Evolutionary conservation across 768 basidiomycete genomes (phyloP).

Genomic region (Crucibulum laeve): DNA sequence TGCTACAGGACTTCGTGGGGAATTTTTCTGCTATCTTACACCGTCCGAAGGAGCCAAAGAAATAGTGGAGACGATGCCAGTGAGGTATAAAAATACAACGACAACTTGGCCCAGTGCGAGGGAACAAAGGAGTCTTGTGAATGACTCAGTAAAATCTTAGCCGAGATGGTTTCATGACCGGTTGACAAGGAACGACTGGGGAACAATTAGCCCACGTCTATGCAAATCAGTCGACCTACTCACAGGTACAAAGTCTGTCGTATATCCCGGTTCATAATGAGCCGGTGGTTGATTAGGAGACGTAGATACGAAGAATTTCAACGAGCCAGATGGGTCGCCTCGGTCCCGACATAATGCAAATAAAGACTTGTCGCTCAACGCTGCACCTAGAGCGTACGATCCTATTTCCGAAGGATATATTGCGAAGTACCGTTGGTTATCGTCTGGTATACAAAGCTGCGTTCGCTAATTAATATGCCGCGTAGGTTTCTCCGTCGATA

Average conservation of each 20-base stretch:
- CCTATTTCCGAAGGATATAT: constrained; percentile 48
- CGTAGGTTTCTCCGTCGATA: neutral
- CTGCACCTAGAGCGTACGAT: constrained; percentile 33
- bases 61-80: too few species aligned
- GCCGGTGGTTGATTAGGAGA: constrained; percentile 36
- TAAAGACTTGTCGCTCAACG: constrained; percentile 34
- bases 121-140: too few species aligned
- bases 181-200: constrained; percentile 1
- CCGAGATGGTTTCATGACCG: neutral
- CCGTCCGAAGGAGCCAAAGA: too few species aligned
- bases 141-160: too few species aligned
- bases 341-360: constrained; percentile 37
- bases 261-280: constrained; percentile 14
- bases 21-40: too few species aligned
- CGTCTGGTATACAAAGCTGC: constrained; percentile 41
- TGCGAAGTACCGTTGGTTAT: constrained; percentile 30
- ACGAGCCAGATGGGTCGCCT: constrained; percentile 42
- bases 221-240: neutral
- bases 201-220: neutral
- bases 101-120: too few species aligned
- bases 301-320: constrained; percentile 49
- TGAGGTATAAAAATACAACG: too few species aligned
- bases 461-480: neutral
- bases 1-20: too few species aligned
- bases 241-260: constrained; percentile 8